Base-by-base conservation (phyloP, 495 filamentous ascomycete genomes). In the Xylaria scruposa region DNA sequence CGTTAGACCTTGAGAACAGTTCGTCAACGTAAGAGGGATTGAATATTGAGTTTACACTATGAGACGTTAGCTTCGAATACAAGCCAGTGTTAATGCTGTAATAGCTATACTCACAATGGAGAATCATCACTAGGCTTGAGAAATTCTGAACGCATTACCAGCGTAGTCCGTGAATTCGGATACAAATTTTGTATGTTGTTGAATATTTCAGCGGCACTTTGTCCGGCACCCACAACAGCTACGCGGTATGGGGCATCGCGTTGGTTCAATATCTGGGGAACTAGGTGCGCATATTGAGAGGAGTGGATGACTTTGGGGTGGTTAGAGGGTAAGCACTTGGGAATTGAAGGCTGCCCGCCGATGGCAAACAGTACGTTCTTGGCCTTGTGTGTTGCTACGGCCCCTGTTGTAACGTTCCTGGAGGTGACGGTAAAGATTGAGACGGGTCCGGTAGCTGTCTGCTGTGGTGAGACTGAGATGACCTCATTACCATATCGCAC, bases 161-260 rank as follows among this genome's bases (percentile, higher is more conserved):
- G 75, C 6, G 82, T 87, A 1, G 93, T 93, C 61, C 87, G 86
- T n/a, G 91, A 89, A 76, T 94, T 93, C 13, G 93, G 93, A 78
- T 95, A 97, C 36, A 91, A 83, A n/a, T 83, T 85, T 73, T 94
- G 92, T 29, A 98, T 82, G 78, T 97, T 94, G 80, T 92, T 91
- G 84, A 95, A 99, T 71, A 97, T 97, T 84, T 99, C 95, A 0
- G 95, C 95, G 4, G 95, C 93, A 76, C 93, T 96, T 83, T 99
- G 96, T 9, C 95, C 95, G 60, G 90, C 91, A 17, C 95, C 95
- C 59, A 98, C 81, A 21, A 99, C 91, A 10, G 92, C 94, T 70
- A 98, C 89, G 24, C 89, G 88, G 76, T 92, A 93, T 2, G 89
- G 85, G 8, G 76, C 80, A 40, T 84, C 80, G 26, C 73, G 81